Evolutionary conservation across 108 stramenopile genomes (phyloP), one percentile per base, ranked within the genome.

Genomic region (Tribonema minus): DNA sequence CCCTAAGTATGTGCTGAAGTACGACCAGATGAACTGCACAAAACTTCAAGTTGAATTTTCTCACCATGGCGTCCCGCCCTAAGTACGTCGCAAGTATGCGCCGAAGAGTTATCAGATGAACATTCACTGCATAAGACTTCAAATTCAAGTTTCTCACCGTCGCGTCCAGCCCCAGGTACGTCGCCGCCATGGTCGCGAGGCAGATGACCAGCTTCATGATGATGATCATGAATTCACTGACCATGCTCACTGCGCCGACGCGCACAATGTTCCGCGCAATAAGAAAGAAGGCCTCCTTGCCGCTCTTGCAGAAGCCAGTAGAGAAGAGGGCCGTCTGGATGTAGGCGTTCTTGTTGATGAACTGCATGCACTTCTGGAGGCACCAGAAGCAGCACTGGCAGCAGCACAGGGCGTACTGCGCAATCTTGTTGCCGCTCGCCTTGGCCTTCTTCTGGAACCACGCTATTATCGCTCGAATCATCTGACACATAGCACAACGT

Each of bases 381-480:
- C 87, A 87, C 85, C 85, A 92, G 64, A 98, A 84, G 84, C 88
- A 89, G 87, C 94, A 95, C 72, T 92, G 89, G 58, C 89, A 85
- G 70, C 90, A 92, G 74, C 93, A 94, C 3, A 96, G 75, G 5
- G 94, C 35, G 61, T 73, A 81, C 71, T 88, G 68, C 0, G n/a
- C n/a, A n/a, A 68, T 27, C 63, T 64, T 80, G 70, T 71, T 80
- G 29, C 39, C 38, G 2, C 60, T 35, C 35, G 30, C 64, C 20
- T 61, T 26, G 64, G 92, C 89, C 74, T 90, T 89, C 60, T 87
- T 85, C 89, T 95, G 92, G 20, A 94, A 30, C 67, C 91, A 91
- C 37, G 90, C 83, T 28, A 98, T 64, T 27, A 93, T 61, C 29
- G 93, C 82, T 38, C 95, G 92, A 38, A 95, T 87, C 62, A 89